Evolutionary conservation across 192 early-diverging fungal species (phyloP), one percentile per base, ranked within the genome.

Genomic region (Linnemannia exigua): DNA sequence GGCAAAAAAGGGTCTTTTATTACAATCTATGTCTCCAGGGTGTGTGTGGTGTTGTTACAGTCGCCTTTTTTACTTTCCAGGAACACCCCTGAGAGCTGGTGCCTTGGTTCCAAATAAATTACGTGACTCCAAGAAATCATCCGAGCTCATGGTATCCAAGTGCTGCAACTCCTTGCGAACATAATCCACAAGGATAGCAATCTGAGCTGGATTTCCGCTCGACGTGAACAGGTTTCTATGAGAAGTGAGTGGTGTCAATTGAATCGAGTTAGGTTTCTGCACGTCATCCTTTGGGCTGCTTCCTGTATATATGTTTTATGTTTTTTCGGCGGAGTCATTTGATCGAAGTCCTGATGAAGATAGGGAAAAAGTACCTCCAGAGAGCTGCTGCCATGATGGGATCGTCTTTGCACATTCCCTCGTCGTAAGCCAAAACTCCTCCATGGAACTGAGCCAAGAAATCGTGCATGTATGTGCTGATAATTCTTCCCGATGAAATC

Each of bases 301-400:
- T 66, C 31, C 47, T 20, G 67, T 44, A 28, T 14, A 37, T 50
- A 19, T 54, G 4, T 22, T 9, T 58, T 22, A 7, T 25, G n/a
- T n/a, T 58, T 5, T 22, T n/a, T 58, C n/a, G 41, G 20, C 17
- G n/a, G 31, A 25, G 54, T 5, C 12, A 51, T 2, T n/a, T 16
- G 25, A 44, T 44, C 15, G 17, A 16, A 5, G 16, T 69, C 28
- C 47, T 35, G 51, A 58, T 11, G 36, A 44, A 15, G 44, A 0
- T 14, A 61, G 36, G 20, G 20, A 31, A 3, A n/a, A 11, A 17
- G 46, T 90, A 92, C 90, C 91, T 88, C 97, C 97, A 99, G 52
- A 99, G 88, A 9, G 98, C 98, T 36, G 95, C 93, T 12, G 96
- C 97, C 76, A 99, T 89, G 73, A 96, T 92, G 19, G 96, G 95